Evolutionary conservation across 2,329 filamentous ascomycete species (phyloP).

Genomic region (Verticillium klebahnii): DNA sequence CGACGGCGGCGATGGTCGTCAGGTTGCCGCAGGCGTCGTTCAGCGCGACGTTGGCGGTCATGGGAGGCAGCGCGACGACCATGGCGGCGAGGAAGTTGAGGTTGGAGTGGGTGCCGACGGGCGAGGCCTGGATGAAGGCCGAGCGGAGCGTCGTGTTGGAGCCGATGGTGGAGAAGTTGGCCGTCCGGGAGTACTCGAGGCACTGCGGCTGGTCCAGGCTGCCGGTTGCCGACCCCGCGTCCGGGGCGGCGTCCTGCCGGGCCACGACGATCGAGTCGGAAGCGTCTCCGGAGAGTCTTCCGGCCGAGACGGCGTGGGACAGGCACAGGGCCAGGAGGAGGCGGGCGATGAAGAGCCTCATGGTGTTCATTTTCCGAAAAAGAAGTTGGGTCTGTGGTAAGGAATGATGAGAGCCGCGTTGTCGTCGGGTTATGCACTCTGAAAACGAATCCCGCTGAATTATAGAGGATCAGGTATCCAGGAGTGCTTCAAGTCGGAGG

Average conservation of each 20-base stretch:
- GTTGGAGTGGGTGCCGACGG: slow-evolving; percentile 32
- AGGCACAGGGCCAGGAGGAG: slow-evolving; percentile 9
- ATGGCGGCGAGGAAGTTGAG: slow-evolving; percentile 36
- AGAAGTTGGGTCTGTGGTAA: background rate
- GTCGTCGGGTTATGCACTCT: background rate
- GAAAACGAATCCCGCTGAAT: slow-evolving; percentile 1
- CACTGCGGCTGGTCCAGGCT: slow-evolving; percentile 18
- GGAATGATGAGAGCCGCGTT: background rate
- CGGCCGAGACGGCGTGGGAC: slow-evolving; percentile 4
- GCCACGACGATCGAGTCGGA: slow-evolving; percentile 7
- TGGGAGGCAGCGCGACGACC: slow-evolving; percentile 26
- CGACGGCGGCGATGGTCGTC: slow-evolving; percentile 35
- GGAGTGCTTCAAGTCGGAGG: background rate
- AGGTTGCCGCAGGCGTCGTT: slow-evolving; percentile 41
- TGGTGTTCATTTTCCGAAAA: background rate
- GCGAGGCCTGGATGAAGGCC: slow-evolving; percentile 37
- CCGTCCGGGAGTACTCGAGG: slow-evolving; percentile 36
- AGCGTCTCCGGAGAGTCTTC: background rate
- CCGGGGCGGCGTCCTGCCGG: slow-evolving; percentile 7
- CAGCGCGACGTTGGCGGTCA: slow-evolving; percentile 33
- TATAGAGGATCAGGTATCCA: background rate
- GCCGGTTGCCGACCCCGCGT: slow-evolving; percentile 3
- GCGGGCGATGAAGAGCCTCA: slow-evolving; percentile 8
- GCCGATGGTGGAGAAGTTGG: slow-evolving; percentile 42
- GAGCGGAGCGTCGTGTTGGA: slow-evolving; percentile 39